Evolutionary conservation across 2,329 filamentous ascomycete species (phyloP).

Genomic region (Bipolaris bicolor): DNA sequence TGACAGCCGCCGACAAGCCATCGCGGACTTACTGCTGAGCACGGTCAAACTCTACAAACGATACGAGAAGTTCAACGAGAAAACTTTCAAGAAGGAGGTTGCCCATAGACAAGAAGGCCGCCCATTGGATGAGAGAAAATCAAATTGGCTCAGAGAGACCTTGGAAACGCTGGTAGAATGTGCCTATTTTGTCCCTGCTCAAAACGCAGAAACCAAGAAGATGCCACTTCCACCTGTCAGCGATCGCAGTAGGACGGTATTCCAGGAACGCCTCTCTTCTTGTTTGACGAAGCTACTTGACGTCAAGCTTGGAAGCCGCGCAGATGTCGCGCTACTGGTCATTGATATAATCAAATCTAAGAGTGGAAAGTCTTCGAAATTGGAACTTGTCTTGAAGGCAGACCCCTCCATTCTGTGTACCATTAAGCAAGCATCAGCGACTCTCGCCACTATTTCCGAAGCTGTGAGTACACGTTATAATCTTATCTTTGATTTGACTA

Average conservation of each 20-base stretch:
- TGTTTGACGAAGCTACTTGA: constrained; percentile 59
- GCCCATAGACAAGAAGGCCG: constrained; percentile 9
- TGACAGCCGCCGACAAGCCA: constrained; percentile 54
- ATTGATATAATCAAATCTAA: constrained; percentile 38
- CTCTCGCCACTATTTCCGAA: constrained; percentile 36
- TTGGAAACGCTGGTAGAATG: constrained; percentile 56
- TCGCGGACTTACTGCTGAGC: constrained; percentile 61
- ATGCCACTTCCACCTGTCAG: constrained; percentile 55
- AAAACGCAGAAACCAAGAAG: constrained; percentile 39
- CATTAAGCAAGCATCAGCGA: constrained; percentile 42
- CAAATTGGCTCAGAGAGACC: constrained; percentile 52
- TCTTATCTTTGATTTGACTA: constrained; percentile 1
- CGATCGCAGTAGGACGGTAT: constrained; percentile 56
- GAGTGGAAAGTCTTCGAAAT: constrained; percentile 39
- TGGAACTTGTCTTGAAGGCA: constrained; percentile 56
- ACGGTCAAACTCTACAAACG: constrained; percentile 54
- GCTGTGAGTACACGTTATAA: constrained; percentile 21
- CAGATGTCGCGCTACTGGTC: constrained; percentile 38
- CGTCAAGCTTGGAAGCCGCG: constrained; percentile 26
- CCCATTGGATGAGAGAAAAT: constrained; percentile 11
- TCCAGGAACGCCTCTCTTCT: constrained; percentile 62
- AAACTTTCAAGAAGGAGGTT: constrained; percentile 43
- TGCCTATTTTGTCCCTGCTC: constrained; percentile 56
- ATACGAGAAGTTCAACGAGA: constrained; percentile 28
- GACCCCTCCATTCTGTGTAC: constrained; percentile 53